These are phyloP conservation scores for Penicillium salamii DNA, from an alignment of 495 filamentous ascomycete species.

Conservation along the genomic window DNA sequence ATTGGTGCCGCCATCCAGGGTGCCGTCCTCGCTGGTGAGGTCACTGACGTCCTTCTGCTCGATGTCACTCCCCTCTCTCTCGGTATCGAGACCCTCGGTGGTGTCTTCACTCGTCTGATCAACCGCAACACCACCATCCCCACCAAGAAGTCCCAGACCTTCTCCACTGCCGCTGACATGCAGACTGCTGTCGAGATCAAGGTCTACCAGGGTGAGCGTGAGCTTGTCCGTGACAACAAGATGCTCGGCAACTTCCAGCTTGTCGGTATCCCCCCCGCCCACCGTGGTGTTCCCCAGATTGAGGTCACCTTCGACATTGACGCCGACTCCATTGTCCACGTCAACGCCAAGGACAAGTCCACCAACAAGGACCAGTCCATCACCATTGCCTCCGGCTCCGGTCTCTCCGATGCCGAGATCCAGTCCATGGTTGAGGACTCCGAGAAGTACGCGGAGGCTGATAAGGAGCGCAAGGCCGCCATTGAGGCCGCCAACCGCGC, in stretches of 20 bases:
- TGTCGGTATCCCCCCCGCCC: constrained; percentile 93
- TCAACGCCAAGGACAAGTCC: constrained; percentile 98
- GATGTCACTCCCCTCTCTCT: constrained; percentile 97
- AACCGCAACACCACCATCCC: constrained; percentile 99
- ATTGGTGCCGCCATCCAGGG: constrained; percentile 98
- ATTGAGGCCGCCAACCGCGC: constrained; percentile 96
- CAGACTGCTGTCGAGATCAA: constrained; percentile 99
- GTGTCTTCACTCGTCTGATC: constrained; percentile 99
- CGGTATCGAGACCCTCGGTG: constrained; percentile 98
- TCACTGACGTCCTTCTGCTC: constrained; percentile 92
- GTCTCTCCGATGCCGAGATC: constrained; percentile 93
- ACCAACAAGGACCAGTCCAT: constrained; percentile 99
- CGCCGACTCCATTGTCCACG: constrained; percentile 97
- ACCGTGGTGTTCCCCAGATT: constrained; percentile 95
- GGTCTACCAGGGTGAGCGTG: constrained; percentile 99
- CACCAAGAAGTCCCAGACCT: constrained; percentile 98
- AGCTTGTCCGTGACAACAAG: constrained; percentile 99
- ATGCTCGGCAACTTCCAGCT: constrained; percentile 99
- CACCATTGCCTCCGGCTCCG: constrained; percentile 96
- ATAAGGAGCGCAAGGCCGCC: constrained; percentile 94
- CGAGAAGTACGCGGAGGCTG: constrained; percentile 89
- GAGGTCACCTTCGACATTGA: constrained; percentile 99
- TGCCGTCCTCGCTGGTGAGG: constrained; percentile 93
- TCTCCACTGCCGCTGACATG: constrained; percentile 98
- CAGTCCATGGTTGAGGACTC: constrained; percentile 95